These are phyloP conservation scores for Dendryphion nanum DNA, from an alignment of 2,329 filamentous ascomycete species.

Conservation along the genomic window DNA sequence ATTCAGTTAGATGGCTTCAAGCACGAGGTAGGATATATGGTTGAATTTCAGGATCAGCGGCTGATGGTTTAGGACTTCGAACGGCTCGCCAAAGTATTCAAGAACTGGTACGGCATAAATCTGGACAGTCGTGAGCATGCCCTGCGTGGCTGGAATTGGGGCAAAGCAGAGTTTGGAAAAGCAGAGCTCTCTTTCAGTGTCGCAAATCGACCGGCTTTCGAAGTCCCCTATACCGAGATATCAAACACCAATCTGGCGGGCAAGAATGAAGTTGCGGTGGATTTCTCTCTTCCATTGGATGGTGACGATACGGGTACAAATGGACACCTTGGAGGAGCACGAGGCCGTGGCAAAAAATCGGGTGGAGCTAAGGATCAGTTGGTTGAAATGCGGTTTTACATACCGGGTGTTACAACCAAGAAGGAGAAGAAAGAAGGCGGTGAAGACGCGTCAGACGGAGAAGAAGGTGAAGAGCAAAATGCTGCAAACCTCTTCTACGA, in stretches of 20 bases:
- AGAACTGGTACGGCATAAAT: constrained; percentile 95
- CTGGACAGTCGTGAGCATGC: constrained; percentile 93
- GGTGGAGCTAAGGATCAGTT: constrained; percentile 88
- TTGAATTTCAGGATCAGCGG: not conserved
- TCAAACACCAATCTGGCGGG: constrained; percentile 97
- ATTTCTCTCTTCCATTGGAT: constrained; percentile 77
- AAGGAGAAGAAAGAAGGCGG: constrained; percentile 70
- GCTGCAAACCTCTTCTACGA: constrained; percentile 98
- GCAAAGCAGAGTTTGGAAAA: constrained; percentile 95
- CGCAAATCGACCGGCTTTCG: constrained; percentile 92
- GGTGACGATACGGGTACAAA: constrained; percentile 71
- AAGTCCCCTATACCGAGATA: constrained; percentile 95
- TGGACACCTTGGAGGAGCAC: constrained; percentile 70
- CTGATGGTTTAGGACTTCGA: constrained; percentile 71
- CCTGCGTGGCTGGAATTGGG: constrained; percentile 98
- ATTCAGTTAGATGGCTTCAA: constrained; percentile 95
- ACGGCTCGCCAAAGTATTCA: constrained; percentile 87
- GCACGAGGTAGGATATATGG: constrained; percentile 60
- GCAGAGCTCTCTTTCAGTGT: constrained; percentile 95
- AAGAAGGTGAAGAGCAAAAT: constrained; percentile 76
- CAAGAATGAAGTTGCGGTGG: constrained; percentile 95
- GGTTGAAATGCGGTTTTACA: constrained; percentile 98
- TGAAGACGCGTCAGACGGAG: constrained; percentile 58
- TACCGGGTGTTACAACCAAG: constrained; percentile 78
- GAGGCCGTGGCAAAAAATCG: constrained; percentile 80